phyloP scores from a whole-genome alignment of 192 early-diverging fungal species.

The Umbelopsis sp. region DNA sequence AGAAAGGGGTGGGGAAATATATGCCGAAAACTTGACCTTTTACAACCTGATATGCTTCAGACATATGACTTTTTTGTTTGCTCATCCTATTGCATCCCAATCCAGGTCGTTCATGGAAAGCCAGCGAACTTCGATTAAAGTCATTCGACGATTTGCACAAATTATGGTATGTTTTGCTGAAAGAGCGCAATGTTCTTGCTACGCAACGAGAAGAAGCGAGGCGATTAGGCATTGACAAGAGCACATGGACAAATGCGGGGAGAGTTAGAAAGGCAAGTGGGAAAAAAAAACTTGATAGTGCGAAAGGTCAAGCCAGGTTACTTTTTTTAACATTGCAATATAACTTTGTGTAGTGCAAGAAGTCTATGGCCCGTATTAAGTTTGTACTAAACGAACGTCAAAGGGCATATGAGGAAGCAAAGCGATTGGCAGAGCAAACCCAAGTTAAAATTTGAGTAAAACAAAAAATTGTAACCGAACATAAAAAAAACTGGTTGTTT shows the following conservation, averaged over 20 bases:
- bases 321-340: constrained; percentile 6
- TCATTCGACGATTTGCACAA: constrained; percentile 97
- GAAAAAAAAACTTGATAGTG: not conserved
- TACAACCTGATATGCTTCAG: no score
- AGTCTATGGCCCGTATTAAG: constrained; percentile 84
- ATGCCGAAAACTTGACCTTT: no score
- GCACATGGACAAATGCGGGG: constrained; percentile 62
- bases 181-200: constrained; percentile 83
- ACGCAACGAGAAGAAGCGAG: constrained; percentile 71
- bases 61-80: no score
- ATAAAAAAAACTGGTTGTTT: constrained; percentile 7
- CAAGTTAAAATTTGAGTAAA: not conserved
- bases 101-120: constrained; percentile 85
- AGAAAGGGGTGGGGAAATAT: no score
- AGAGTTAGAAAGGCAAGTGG: constrained; percentile 63
- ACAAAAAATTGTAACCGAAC: not conserved
- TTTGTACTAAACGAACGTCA: constrained; percentile 78
- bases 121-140: constrained; percentile 87
- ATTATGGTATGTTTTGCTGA: constrained; percentile 89
- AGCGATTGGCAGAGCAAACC: not conserved
- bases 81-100: not conserved
- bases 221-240: constrained; percentile 54
- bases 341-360: constrained; percentile 62
- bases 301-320: not conserved
- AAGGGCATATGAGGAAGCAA: constrained; percentile 58